These are phyloP conservation scores for Malassezia obtusa DNA, from an alignment of 1,284 basidiomycete species.

Conservation along the genomic window DNA sequence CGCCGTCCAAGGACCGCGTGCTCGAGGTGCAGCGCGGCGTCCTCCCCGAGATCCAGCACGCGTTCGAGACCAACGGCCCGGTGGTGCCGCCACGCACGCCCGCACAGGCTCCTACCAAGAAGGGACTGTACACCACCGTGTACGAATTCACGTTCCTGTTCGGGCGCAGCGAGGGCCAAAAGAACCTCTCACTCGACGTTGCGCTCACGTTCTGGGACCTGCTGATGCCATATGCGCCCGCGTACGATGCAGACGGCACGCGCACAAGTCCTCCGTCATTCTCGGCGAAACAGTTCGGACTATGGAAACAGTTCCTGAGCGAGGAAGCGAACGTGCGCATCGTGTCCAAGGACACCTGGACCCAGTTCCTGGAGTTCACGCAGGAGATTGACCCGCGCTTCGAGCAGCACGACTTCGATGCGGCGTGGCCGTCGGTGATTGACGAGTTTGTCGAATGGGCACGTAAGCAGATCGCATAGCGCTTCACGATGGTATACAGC, in stretches of 20 bases:
- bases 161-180: slow-evolving; percentile 62
- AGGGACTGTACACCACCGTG: slow-evolving; percentile 61
- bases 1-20: slow-evolving; percentile 17
- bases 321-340: slow-evolving; percentile 62
- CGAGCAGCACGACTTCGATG: slow-evolving; percentile 72
- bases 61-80: slow-evolving; percentile 27
- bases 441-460: slow-evolving; percentile 64
- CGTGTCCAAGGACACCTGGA: slow-evolving; percentile 88
- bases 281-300: slow-evolving; percentile 57
- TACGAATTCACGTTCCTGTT: slow-evolving; percentile 84
- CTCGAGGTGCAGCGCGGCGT: slow-evolving; percentile 25
- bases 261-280: slow-evolving; percentile 44
- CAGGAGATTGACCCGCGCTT: slow-evolving; percentile 71
- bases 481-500: not conserved
- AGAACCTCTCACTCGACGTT: slow-evolving; percentile 57
- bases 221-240: slow-evolving; percentile 67
- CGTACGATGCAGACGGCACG: slow-evolving; percentile 50
- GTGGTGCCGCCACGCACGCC: slow-evolving; percentile 12
- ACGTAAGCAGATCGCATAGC: not conserved
- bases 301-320: slow-evolving; percentile 75
- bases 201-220: slow-evolving; percentile 77
- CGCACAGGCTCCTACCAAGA: not conserved
- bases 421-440: slow-evolving; percentile 77
- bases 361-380: slow-evolving; percentile 67
- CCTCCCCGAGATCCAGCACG: slow-evolving; percentile 25